phyloP scores from a whole-genome alignment of 176 grass and related monocot genomes.

The Aegilops longissima region DNA sequence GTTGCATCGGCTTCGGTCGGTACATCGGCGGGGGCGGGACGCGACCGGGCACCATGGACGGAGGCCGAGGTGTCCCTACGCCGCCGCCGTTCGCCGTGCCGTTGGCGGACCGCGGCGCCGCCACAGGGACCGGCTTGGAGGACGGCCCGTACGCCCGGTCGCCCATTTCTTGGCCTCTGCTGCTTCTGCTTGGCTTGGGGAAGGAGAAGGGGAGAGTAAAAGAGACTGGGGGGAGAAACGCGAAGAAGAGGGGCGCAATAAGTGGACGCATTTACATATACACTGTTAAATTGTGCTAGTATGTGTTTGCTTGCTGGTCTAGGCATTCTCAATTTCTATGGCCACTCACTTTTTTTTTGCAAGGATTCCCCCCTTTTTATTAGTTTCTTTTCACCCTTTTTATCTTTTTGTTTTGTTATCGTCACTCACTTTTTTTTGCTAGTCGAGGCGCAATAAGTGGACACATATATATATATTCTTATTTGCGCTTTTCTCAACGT shows the following conservation, averaged over 20 bases:
- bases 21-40: slow-evolving; percentile 51
- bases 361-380: too few relatives aligned
- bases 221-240: slow-evolving; percentile 2
- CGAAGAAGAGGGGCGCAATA: slow-evolving; percentile 27
- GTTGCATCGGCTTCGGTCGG: slow-evolving; percentile 55
- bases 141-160: slow-evolving; percentile 66
- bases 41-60: slow-evolving; percentile 49
- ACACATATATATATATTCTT: too few relatives aligned
- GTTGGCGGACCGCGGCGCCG: slow-evolving; percentile 31
- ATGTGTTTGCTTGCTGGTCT: not conserved
- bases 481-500: too few relatives aligned
- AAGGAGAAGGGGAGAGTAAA: not conserved
- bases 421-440: too few relatives aligned
- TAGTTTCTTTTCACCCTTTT: too few relatives aligned
- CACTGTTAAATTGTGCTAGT: slow-evolving; percentile 16
- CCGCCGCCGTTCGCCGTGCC: slow-evolving; percentile 45
- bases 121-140: slow-evolving; percentile 45
- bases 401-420: too few relatives aligned
- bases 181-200: not conserved
- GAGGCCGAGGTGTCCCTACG: slow-evolving; percentile 19
- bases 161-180: slow-evolving; percentile 45
- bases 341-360: too few relatives aligned
- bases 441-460: too few relatives aligned
- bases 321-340: not conserved
- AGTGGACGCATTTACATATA: slow-evolving; percentile 31